Evolutionary conservation across 75 land plant species (phyloP).

Genomic region (Cupressus sempervirens): DNA sequence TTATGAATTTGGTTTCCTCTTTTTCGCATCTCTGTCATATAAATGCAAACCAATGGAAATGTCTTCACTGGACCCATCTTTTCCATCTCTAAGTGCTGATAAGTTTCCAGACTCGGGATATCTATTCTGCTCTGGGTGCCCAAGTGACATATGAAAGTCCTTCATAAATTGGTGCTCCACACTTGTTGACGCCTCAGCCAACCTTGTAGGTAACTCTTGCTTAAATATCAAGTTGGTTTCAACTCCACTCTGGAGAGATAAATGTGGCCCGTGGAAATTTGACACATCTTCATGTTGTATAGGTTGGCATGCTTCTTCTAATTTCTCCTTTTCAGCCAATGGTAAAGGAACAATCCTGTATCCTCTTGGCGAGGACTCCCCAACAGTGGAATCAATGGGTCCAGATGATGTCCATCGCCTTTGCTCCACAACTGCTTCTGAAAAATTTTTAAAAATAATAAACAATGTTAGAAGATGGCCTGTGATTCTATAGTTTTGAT

Average conservation of each 20-base stretch:
- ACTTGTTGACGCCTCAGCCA: slow-evolving; percentile 26
- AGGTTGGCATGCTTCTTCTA: slow-evolving; percentile 28
- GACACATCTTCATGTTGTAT: slow-evolving; percentile 12
- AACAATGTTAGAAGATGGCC: background rate
- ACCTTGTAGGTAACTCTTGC: slow-evolving; percentile 29
- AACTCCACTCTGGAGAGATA: slow-evolving; percentile 21
- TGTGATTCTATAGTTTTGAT: background rate
- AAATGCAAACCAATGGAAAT: slow-evolving; percentile 52
- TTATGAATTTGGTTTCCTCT: slow-evolving; percentile 26
- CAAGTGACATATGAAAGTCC: slow-evolving; percentile 20
- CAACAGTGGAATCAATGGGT: slow-evolving; percentile 45
- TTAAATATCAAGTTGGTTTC: slow-evolving; percentile 18
- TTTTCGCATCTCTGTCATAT: slow-evolving; percentile 44
- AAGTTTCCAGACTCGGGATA: slow-evolving; percentile 21
- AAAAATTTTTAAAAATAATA: background rate
- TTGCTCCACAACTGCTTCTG: slow-evolving; percentile 56
- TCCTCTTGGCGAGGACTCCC: slow-evolving; percentile 44
- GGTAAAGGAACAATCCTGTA: slow-evolving; percentile 8
- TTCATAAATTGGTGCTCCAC: slow-evolving; percentile 54
- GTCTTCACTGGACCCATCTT: slow-evolving; percentile 44
- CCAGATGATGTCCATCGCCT: slow-evolving; percentile 33
- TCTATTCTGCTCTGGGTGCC: slow-evolving; percentile 15
- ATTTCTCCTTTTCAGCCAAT: slow-evolving; percentile 22
- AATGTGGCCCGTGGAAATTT: slow-evolving; percentile 31
- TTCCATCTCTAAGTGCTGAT: slow-evolving; percentile 27